Evolutionary conservation across 179 eudicot genomes (phyloP), one percentile per base, ranked within the genome.

Genomic region (Monotropa hypopitys): DNA sequence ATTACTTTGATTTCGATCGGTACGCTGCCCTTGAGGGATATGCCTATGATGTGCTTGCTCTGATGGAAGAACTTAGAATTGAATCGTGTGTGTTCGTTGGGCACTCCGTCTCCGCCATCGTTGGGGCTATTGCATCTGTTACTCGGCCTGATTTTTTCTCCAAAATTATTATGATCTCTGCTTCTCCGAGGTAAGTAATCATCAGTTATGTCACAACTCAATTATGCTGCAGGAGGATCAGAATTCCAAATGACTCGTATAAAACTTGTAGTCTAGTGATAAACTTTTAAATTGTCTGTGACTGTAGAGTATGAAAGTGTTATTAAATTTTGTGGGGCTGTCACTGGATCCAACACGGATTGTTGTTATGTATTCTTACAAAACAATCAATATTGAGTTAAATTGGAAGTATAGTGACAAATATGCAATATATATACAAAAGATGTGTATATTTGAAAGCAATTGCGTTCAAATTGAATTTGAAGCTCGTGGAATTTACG

Each of bases 1-100:
- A 92, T 0, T 94, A 87, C 85, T 92, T 92, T 68, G 97, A 92
- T 79, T 94, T 92, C 68, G 92, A 89, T 0, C 85, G 97, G 47
- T 94, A 90, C 59, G 76, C 94, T 0, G 79, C 87, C 0, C 84
- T 92, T 1, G 90, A 92, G 62, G 98, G 98, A 1, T 94, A 79
- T 50, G 81, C 91, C 3, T 84, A 83, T 47, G 92, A 89, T 54
- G 79, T 89, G 63, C 81, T 89, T 6, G 90, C 90, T 21, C 80
- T 89, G 2, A 30, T 89, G 16, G 90, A 84, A 56, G 92, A 89
- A 74, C 72, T 88, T 0, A 28, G 57, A 13, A 59, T 88, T 9
- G 20, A 67, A 2, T 74, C 83, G 10, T 88, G 92, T 79, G 78
- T 88, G 0, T 89, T 80, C 54, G 88, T 89, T 5, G 92, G 92